These are phyloP conservation scores for Penicillium hesseltinei DNA, from an alignment of 2,329 filamentous ascomycete genomes.

Conservation along the genomic window DNA sequence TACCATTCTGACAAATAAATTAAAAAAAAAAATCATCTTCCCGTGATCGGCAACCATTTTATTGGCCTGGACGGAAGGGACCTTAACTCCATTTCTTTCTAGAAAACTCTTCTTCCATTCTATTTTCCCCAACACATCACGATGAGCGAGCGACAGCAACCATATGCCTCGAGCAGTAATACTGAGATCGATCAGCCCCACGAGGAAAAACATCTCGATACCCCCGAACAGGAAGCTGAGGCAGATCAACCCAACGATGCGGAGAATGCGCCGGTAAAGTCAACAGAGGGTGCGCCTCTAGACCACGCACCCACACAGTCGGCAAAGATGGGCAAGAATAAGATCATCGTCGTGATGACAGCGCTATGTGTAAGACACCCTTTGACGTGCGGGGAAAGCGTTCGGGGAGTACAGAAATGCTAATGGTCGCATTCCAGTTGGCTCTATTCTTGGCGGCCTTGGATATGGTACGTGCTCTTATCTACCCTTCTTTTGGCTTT, in stretches of 20 bases:
- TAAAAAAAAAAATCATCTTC: no score
- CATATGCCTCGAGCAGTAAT: constrained; percentile 16
- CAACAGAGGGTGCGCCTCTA: constrained; percentile 22
- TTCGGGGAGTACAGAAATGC: constrained; percentile 2
- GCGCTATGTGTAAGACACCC: constrained; percentile 39
- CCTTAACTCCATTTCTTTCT: neutral
- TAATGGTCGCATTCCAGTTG: constrained; percentile 39
- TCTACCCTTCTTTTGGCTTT: neutral
- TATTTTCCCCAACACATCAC: constrained; percentile 4
- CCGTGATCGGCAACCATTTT: neutral
- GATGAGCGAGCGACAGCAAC: constrained; percentile 5
- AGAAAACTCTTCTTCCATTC: neutral
- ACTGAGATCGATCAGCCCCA: constrained; percentile 9
- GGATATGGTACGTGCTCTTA: constrained; percentile 49
- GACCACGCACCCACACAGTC: constrained; percentile 39
- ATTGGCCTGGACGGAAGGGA: neutral
- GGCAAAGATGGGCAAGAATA: constrained; percentile 40
- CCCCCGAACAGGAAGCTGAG: constrained; percentile 2
- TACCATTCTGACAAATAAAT: neutral
- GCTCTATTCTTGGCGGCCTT: constrained; percentile 60
- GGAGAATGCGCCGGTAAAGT: constrained; percentile 18
- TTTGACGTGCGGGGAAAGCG: neutral
- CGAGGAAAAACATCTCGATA: constrained; percentile 13
- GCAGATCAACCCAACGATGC: constrained; percentile 2
- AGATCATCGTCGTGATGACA: constrained; percentile 43